Conservation (phyloP, 2,329 filamentous ascomycete genomes). For the Bipolaris sorokiniana region DNA sequence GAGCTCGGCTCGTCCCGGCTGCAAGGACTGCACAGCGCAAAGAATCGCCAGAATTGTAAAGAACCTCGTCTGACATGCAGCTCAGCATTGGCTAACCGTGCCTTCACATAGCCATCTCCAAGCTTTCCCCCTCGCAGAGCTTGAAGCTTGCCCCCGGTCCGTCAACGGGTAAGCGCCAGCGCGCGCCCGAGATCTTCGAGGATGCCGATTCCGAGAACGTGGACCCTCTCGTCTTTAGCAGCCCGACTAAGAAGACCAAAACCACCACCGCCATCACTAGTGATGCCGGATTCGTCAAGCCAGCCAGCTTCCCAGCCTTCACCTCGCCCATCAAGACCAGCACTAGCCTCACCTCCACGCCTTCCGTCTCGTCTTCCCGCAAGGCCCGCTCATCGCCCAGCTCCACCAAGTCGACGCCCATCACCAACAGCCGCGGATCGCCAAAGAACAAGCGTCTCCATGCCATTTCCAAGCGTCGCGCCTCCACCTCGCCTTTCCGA, state of each 20-base stretch:
- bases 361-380: constrained; percentile 39
- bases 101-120: constrained; percentile 39
- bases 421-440: constrained; percentile 69
- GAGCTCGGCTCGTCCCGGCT: constrained; percentile 72
- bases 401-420: constrained; percentile 52
- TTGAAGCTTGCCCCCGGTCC: constrained; percentile 37
- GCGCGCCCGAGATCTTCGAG: constrained; percentile 53
- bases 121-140: constrained; percentile 36
- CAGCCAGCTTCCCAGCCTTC: constrained; percentile 50
- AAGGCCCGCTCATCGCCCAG: constrained; percentile 52
- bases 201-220: constrained; percentile 64
- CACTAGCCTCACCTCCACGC: constrained; percentile 35
- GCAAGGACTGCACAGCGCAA: constrained; percentile 73
- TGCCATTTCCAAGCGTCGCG: constrained; percentile 71
- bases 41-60: constrained; percentile 74
- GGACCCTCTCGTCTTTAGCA: constrained; percentile 59
- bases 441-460: constrained; percentile 74
- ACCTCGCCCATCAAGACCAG: constrained; percentile 35
- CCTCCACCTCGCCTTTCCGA: constrained; percentile 64
- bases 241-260: constrained; percentile 62
- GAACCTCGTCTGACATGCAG: background rate
- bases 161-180: constrained; percentile 54
- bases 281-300: constrained; percentile 47
- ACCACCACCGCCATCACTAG: constrained; percentile 23
- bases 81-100: constrained; percentile 28